Base-by-base conservation (phyloP, 2,329 filamentous ascomycete species). In the Rhinocladiella mackenziei region DNA sequence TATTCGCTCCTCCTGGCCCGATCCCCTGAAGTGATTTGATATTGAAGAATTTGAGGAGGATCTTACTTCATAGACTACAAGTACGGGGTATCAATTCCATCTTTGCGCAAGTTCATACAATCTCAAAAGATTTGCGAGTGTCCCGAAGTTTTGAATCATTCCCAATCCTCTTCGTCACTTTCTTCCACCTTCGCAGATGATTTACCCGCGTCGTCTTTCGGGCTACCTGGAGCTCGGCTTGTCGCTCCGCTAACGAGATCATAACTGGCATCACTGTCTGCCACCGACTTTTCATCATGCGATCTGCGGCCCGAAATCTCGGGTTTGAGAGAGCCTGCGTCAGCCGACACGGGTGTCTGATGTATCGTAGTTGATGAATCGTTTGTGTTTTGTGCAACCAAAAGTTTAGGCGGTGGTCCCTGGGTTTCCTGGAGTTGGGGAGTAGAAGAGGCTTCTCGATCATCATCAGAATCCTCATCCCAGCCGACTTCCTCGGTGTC, bases 191-290 rank as follows among this genome's bases (percentile, higher is more conserved):
- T 77, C 53, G 75, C 75, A 59, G 72, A 71, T 11, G 60, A 59
- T 48, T 55, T 68, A 9, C 33, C 40, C 20, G 40, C 35, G 48
- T 64, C 68, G 45, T 78, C 75, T 58, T 76, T 75, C 2, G 80
- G 79, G 48, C 76, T 81, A 4, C 77, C 76, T 1, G 88, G 84
- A 13, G 88, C 83, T 54, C 86, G 84, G 63, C 86, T 95, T 26
- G 83, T 80, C 32, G 80, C 78, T 36, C 85, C 86, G 39, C 85
- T 89, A 33, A 98, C 88, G 23, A 98, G 76, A 63, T 98, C 92
- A 64, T 98, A 98, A 69, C 89, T 95, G 13, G 87, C 87, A 58
- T 98, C 92, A 62, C 91, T 96, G 59, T 92, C 92, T 5, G 89
- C 81, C 56, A 92, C 86, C 18, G 86, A 94, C 63, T 91, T 89